These are phyloP conservation scores for Tothia fuscella DNA, from an alignment of 2,329 filamentous ascomycete species.

Conservation along the genomic window DNA sequence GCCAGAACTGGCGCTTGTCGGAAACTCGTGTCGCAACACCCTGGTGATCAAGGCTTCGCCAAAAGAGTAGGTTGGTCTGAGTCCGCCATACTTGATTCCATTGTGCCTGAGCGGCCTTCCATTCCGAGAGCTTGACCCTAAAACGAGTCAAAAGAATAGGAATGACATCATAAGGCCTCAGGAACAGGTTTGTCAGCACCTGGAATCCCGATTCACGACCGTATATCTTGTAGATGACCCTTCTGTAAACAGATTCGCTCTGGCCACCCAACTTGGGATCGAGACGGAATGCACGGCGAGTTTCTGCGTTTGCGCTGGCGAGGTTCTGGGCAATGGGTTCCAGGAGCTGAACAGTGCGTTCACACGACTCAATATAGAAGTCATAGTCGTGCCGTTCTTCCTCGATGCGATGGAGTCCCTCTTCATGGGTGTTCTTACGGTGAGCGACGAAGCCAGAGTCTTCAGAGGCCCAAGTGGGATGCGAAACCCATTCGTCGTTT, in stretches of 20 bases:
- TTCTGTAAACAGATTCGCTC: constrained; percentile 92
- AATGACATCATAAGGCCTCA: constrained; percentile 71
- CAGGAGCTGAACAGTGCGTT: constrained; percentile 88
- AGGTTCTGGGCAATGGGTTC: constrained; percentile 73
- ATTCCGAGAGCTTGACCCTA: constrained; percentile 95
- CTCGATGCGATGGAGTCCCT: constrained; percentile 88
- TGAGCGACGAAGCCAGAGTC: constrained; percentile 97
- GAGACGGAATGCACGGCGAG: constrained; percentile 65
- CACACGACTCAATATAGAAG: constrained; percentile 92
- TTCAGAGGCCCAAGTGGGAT: constrained; percentile 97
- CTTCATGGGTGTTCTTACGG: constrained; percentile 90
- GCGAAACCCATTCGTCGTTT: constrained; percentile 97
- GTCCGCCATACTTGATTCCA: constrained; percentile 99
- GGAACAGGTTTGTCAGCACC: constrained; percentile 79
- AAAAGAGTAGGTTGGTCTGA: constrained; percentile 88
- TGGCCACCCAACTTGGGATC: constrained; percentile 78
- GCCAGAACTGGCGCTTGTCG: constrained; percentile 84
- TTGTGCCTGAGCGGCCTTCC: constrained; percentile 91
- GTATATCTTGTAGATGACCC: constrained; percentile 96
- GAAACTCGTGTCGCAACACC: constrained; percentile 76
- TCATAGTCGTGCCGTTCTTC: constrained; percentile 98
- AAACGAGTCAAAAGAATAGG: constrained; percentile 78
- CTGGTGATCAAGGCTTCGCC: constrained; percentile 94
- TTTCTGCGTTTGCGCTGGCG: constrained; percentile 50
- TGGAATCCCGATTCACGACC: constrained; percentile 70